Conservation (phyloP, 768 basidiomycete species). For the Obba rivulosa region DNA sequence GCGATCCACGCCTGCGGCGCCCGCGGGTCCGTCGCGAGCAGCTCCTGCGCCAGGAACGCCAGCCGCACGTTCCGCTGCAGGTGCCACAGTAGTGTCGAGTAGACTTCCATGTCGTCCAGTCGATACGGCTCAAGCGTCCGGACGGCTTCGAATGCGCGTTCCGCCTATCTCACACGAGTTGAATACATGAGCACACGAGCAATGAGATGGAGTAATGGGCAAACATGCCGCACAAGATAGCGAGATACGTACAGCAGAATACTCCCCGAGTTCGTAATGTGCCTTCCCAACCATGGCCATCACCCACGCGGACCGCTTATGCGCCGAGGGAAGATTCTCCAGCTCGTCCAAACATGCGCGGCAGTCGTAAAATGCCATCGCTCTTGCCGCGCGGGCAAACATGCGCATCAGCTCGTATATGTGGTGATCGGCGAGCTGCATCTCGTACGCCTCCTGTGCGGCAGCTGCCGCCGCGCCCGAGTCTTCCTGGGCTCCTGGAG, state of each 20-base stretch:
- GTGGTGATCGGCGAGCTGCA: slow-evolving; percentile 74
- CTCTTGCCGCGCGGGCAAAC: slow-evolving; percentile 77
- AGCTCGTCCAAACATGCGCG: slow-evolving; percentile 70
- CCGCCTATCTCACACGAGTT: slow-evolving; percentile 50
- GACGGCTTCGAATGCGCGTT: slow-evolving; percentile 80
- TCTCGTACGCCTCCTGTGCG: slow-evolving; percentile 66
- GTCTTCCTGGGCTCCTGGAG: slow-evolving; percentile 56
- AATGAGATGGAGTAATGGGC: neutral
- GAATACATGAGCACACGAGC: slow-evolving; percentile 15
- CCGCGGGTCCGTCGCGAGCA: slow-evolving; percentile 78
- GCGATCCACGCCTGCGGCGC: slow-evolving; percentile 94
- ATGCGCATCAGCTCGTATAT: slow-evolving; percentile 75
- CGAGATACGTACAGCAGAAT: slow-evolving; percentile 63
- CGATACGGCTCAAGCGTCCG: slow-evolving; percentile 87
- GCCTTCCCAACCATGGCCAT: slow-evolving; percentile 81
- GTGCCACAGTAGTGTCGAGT: slow-evolving; percentile 96
- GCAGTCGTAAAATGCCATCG: slow-evolving; percentile 73
- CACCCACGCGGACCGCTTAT: slow-evolving; percentile 73
- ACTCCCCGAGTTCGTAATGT: slow-evolving; percentile 87
- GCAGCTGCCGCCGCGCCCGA: slow-evolving; percentile 57
- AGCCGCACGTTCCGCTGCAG: slow-evolving; percentile 77
- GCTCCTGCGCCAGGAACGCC: slow-evolving; percentile 89
- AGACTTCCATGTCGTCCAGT: slow-evolving; percentile 90
- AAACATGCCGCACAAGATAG: neutral
- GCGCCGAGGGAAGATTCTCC: slow-evolving; percentile 65